Percentiles rank a stretch among this genome's conserved stretches.
These are phyloP conservation scores for Suhomyces coccinellae DNA, from an alignment of 1,139 yeast species.

Conservation along the genomic window DNA sequence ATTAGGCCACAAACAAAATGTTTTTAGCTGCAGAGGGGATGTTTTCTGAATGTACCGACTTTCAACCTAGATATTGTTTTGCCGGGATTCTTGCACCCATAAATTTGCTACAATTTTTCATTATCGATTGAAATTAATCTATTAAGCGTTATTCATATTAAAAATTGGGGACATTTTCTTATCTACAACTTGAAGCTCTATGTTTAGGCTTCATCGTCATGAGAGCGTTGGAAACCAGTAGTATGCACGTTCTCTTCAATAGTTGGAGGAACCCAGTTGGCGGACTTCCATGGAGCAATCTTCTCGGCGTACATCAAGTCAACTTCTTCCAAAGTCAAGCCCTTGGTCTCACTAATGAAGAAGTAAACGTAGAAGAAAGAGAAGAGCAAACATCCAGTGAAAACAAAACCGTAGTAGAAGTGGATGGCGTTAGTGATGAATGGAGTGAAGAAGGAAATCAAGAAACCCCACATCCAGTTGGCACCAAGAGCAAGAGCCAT, in stretches of 20 bases:
- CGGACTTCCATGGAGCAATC: slow-evolving; percentile 51
- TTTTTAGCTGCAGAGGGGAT: too few relatives aligned
- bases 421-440: slow-evolving; percentile 45
- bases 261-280: slow-evolving; percentile 46
- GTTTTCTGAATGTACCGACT: too few relatives aligned
- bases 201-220: slow-evolving; percentile 12
- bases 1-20: too few relatives aligned
- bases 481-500: slow-evolving; percentile 75
- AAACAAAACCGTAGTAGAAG: slow-evolving; percentile 30
- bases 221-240: slow-evolving; percentile 21
- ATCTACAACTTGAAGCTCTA: neutral
- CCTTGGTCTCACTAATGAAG: slow-evolving; percentile 65
- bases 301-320: slow-evolving; percentile 59
- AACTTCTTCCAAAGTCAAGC: slow-evolving; percentile 65
- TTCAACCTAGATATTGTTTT: too few relatives aligned
- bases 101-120: too few relatives aligned
- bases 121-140: neutral
- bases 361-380: slow-evolving; percentile 52
- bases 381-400: slow-evolving; percentile 25
- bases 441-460: slow-evolving; percentile 75
- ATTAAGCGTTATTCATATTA: slow-evolving; percentile 1
- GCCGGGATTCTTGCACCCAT: too few relatives aligned
- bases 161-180: neutral
- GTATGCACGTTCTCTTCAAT: slow-evolving; percentile 28
- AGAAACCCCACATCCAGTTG: slow-evolving; percentile 82